Percentiles rank a stretch among this genome's conserved stretches.
Evolutionary conservation across 2,329 filamentous ascomycete genomes (phyloP).

Genomic region (Penicillium expansum): DNA sequence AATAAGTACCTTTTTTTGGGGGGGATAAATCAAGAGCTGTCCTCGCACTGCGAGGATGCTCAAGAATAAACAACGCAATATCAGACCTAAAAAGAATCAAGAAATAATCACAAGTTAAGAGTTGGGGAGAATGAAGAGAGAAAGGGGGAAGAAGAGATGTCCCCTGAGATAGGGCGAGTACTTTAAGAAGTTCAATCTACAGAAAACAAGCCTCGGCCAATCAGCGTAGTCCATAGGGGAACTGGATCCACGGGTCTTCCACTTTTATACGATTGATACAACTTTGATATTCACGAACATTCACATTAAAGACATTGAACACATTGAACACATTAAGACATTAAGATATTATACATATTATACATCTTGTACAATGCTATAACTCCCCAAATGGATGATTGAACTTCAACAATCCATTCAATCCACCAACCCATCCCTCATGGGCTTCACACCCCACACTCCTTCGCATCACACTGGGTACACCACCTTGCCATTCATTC

Average conservation of each 20-base stretch:
- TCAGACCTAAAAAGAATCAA: constrained; percentile 3
- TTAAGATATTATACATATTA: too few relatives aligned
- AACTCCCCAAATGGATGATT: constrained; percentile 91
- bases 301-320: too few relatives aligned
- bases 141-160: constrained; percentile 5
- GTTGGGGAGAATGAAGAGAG: constrained; percentile 4
- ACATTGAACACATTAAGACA: too few relatives aligned
- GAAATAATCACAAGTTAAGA: neutral
- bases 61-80: constrained; percentile 7
- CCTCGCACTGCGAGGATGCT: constrained; percentile 29
- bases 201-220: constrained; percentile 24
- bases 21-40: constrained; percentile 13
- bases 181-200: constrained; percentile 19
- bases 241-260: neutral
- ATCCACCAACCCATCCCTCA: constrained; percentile 92
- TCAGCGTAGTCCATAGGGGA: constrained; percentile 1
- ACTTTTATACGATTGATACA: neutral
- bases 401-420: constrained; percentile 93
- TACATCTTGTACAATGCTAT: neutral
- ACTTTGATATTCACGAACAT: too few relatives aligned
- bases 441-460: constrained; percentile 57
- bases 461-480: constrained; percentile 82
- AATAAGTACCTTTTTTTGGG: constrained; percentile 6
- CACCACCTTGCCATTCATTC: constrained; percentile 68
- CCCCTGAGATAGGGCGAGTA: constrained; percentile 10